Evolutionary conservation across 176 grass and related monocot genomes (phyloP).

Genomic region (Cymbopogon citratus): DNA sequence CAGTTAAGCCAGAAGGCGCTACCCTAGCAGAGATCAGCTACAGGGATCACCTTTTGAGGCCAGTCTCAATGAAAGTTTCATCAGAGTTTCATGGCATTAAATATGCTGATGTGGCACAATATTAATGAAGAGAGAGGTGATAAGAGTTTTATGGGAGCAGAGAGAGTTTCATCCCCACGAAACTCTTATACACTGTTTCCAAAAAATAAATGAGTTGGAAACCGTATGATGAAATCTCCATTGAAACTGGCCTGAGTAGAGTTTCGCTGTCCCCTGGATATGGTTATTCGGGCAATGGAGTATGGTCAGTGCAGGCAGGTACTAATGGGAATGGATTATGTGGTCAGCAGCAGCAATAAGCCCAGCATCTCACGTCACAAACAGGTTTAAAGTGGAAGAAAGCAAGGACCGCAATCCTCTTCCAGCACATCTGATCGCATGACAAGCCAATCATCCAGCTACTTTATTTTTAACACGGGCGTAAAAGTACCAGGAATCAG

Average conservation of each 20-base stretch:
- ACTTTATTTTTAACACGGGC: constrained; percentile 27
- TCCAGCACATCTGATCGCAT: neutral
- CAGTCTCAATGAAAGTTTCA: no score
- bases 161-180: no score
- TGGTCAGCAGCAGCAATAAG: neutral
- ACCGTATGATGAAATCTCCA: no score
- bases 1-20: neutral
- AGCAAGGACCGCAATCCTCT: neutral
- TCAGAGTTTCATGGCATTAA: no score
- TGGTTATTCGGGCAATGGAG: neutral
- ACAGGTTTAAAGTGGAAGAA: neutral
- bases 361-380: neutral
- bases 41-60: neutral
- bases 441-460: neutral
- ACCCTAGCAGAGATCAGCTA: neutral
- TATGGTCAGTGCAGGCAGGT: neutral
- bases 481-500: constrained; percentile 3
- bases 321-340: neutral
- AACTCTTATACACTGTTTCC: no score
- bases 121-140: no score
- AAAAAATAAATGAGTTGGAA: no score
- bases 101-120: no score
- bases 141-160: no score
- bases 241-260: no score
- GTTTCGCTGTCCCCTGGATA: neutral